Conservation (phyloP, 257 asterid genomes). For the Gentiana straminea region DNA sequence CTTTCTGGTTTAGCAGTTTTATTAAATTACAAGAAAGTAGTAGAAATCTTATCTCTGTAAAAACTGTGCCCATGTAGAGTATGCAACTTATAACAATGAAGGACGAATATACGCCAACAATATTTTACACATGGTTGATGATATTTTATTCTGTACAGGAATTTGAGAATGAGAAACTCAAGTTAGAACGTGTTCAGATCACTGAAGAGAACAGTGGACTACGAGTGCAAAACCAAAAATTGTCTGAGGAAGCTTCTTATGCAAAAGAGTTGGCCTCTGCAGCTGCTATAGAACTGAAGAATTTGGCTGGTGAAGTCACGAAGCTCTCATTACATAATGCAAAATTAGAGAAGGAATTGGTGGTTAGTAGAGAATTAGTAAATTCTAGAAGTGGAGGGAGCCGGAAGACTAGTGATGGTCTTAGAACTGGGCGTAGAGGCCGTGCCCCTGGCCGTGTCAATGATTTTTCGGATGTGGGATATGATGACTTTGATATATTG, state of each 20-base stretch:
- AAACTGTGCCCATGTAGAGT: too few relatives aligned
- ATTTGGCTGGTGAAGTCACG: conserved; percentile 87
- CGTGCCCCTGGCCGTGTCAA: conserved; percentile 41
- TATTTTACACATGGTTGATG: too few relatives aligned
- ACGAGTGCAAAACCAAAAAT: conserved; percentile 72
- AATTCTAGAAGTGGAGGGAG: conserved; percentile 46
- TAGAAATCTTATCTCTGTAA: too few relatives aligned
- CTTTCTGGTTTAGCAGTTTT: too few relatives aligned
- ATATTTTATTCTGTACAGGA: conserved; percentile 33
- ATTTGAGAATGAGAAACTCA: conserved; percentile 75
- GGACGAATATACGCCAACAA: too few relatives aligned
- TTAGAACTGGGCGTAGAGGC: conserved; percentile 50
- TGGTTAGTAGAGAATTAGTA: conserved; percentile 45
- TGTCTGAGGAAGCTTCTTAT: conserved; percentile 89
- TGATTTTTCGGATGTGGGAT: conserved; percentile 45
- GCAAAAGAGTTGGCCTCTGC: conserved; percentile 99
- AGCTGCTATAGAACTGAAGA: conserved; percentile 91
- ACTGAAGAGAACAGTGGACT: conserved; percentile 83
- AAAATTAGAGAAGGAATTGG: conserved; percentile 68
- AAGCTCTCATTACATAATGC: conserved; percentile 72
- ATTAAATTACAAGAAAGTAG: too few relatives aligned
- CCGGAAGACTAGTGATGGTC: conserved; percentile 47
- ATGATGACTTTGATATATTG: conserved; percentile 72
- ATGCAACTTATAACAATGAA: too few relatives aligned
- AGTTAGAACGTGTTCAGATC: conserved; percentile 61